Conservation (phyloP, 73 alveolate species). For the Tetrahymena thermophila region DNA sequence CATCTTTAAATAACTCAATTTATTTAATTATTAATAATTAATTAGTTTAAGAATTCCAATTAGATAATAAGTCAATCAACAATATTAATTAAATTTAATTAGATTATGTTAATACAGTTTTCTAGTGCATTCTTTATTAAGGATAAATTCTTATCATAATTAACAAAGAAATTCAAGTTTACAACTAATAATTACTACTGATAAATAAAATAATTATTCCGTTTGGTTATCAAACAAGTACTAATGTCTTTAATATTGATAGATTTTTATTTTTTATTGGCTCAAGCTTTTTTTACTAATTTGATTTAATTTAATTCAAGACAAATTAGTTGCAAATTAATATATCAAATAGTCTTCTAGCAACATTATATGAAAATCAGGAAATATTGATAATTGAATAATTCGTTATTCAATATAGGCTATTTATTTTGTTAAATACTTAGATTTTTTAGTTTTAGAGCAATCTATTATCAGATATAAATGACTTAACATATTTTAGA, state of each 20-base stretch:
- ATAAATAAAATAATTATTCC: background rate
- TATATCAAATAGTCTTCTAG: background rate
- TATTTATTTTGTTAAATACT: background rate
- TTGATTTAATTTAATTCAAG: background rate
- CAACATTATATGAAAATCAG: background rate
- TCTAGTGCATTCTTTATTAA: background rate
- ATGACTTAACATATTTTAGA: too few relatives aligned
- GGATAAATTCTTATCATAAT: background rate
- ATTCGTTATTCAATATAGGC: background rate
- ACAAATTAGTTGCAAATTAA: background rate
- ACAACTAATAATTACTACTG: too few relatives aligned
- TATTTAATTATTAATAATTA: too few relatives aligned
- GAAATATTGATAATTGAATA: too few relatives aligned
- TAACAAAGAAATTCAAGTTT: background rate
- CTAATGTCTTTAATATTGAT: background rate
- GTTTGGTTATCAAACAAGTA: background rate
- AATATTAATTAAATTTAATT: too few relatives aligned
- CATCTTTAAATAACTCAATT: background rate
- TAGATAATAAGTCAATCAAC: background rate
- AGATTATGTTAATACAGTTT: background rate
- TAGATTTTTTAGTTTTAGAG: background rate
- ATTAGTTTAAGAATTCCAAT: too few relatives aligned
- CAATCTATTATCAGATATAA: background rate
- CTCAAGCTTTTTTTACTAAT: background rate
- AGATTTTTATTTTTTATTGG: too few relatives aligned